These are phyloP conservation scores for Picochlorum sp. DNA, from an alignment of 139 green algal species.

Conservation along the genomic window DNA sequence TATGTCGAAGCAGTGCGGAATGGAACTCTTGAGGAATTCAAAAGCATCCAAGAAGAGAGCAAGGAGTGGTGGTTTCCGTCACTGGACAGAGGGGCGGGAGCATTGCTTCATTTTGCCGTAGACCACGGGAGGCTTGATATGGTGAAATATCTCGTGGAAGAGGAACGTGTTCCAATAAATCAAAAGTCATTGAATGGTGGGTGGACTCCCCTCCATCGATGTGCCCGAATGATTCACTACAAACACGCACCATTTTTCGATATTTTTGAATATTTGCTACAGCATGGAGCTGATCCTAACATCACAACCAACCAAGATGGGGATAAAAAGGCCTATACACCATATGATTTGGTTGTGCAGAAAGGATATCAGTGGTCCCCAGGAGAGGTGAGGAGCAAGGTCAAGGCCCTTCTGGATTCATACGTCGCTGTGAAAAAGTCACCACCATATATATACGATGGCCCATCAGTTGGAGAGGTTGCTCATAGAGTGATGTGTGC, in stretches of 20 bases:
- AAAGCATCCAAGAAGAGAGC: slow-evolving; percentile 18
- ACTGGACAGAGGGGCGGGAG: slow-evolving; percentile 29
- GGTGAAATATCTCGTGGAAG: slow-evolving; percentile 26
- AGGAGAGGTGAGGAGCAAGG: background rate
- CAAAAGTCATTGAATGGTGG: slow-evolving; percentile 18
- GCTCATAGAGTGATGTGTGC: background rate
- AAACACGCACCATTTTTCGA: slow-evolving; percentile 12
- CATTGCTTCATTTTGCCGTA: slow-evolving; percentile 30
- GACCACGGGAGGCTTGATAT: slow-evolving; percentile 30
- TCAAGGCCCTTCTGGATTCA: background rate
- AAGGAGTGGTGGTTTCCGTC: slow-evolving; percentile 27
- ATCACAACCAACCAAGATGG: slow-evolving; percentile 2
- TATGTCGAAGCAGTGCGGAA: slow-evolving; percentile 33
- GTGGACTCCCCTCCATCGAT: slow-evolving; percentile 33
- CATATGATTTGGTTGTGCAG: slow-evolving; percentile 8
- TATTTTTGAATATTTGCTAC: slow-evolving; percentile 36
- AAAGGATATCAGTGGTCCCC: slow-evolving; percentile 3
- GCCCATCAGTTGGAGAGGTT: slow-evolving; percentile 5
- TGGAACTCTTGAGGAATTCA: slow-evolving; percentile 25
- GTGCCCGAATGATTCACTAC: slow-evolving; percentile 31
- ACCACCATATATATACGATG: too few relatives aligned
- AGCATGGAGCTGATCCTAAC: slow-evolving; percentile 22
- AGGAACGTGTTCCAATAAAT: slow-evolving; percentile 23
- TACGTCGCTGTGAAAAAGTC: too few relatives aligned
- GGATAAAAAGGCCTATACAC: background rate